phyloP scores from a whole-genome alignment of 805 yeast species.

The Candida krabiensis region DNA sequence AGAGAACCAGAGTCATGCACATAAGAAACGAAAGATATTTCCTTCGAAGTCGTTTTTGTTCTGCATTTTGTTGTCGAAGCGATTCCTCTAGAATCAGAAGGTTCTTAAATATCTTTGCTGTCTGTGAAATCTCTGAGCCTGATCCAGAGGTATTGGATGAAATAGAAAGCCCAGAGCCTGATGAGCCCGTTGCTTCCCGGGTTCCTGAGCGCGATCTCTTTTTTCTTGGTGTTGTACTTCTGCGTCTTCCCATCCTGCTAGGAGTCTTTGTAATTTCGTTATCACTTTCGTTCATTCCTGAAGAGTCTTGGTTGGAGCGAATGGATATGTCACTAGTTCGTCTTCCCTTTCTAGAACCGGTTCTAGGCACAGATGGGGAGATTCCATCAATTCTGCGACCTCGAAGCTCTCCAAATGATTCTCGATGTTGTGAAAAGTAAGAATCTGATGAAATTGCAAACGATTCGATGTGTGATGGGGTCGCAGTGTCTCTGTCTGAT shows the following conservation, averaged over 20 bases:
- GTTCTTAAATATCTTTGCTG: slow-evolving; percentile 78
- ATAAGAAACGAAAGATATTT: slow-evolving; percentile 59
- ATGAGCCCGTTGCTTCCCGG: slow-evolving; percentile 10
- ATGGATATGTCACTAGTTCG: slow-evolving; percentile 30
- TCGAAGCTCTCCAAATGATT: slow-evolving; percentile 23
- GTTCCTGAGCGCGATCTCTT: slow-evolving; percentile 19
- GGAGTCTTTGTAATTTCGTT: slow-evolving; percentile 23
- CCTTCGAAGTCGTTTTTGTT: slow-evolving; percentile 63
- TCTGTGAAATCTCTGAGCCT: slow-evolving; percentile 26
- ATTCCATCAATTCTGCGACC: slow-evolving; percentile 22
- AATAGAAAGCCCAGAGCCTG: neutral
- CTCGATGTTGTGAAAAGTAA: slow-evolving; percentile 34
- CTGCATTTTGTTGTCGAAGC: slow-evolving; percentile 75
- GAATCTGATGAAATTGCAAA: slow-evolving; percentile 33
- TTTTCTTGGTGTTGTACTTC: slow-evolving; percentile 18
- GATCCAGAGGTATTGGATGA: neutral
- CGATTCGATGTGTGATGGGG: slow-evolving; percentile 12
- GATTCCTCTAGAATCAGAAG: slow-evolving; percentile 83
- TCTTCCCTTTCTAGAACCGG: slow-evolving; percentile 14
- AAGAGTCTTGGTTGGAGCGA: slow-evolving; percentile 18
- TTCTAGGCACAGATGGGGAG: neutral
- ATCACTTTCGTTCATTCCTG: slow-evolving; percentile 18
- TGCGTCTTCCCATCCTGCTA: slow-evolving; percentile 12
- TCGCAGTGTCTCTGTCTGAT: slow-evolving; percentile 16
- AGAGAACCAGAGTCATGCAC: slow-evolving; percentile 39